phyloP scores from a whole-genome alignment of 805 yeast genomes.

The Wickerhamiella musiphila region DNA sequence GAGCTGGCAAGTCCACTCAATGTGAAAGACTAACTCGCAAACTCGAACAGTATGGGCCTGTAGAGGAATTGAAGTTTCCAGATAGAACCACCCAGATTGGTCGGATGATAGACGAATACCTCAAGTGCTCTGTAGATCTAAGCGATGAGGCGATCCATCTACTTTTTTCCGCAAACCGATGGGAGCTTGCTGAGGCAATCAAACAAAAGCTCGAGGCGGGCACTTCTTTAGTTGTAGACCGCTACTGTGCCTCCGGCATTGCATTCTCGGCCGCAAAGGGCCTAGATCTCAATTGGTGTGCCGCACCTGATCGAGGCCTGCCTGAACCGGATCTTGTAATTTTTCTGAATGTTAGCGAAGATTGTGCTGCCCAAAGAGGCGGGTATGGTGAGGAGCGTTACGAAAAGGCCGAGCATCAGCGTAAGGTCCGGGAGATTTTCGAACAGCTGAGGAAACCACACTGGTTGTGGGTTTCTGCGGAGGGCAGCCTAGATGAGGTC shows the following conservation, averaged over 20 bases:
- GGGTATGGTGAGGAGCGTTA: slow-evolving; percentile 94
- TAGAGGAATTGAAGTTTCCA: slow-evolving; percentile 60
- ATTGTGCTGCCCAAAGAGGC: slow-evolving; percentile 32
- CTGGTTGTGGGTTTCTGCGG: slow-evolving; percentile 42
- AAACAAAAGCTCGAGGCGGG: slow-evolving; percentile 33
- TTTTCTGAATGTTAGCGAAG: slow-evolving; percentile 46
- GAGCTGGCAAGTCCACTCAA: slow-evolving; percentile 92
- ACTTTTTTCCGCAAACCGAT: slow-evolving; percentile 79
- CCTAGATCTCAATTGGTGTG: slow-evolving; percentile 58
- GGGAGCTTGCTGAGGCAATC: slow-evolving; percentile 57
- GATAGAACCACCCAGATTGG: slow-evolving; percentile 78
- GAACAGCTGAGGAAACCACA: slow-evolving; percentile 18
- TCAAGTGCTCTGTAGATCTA: slow-evolving; percentile 32
- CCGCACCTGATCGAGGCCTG: slow-evolving; percentile 63
- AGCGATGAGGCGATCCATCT: slow-evolving; percentile 75
- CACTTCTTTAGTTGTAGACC: slow-evolving; percentile 48
- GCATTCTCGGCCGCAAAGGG: slow-evolving; percentile 86
- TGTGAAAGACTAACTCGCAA: slow-evolving; percentile 26
- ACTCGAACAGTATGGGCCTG: slow-evolving; percentile 20
- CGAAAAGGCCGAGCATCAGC: slow-evolving; percentile 59
- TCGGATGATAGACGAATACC: slow-evolving; percentile 51
- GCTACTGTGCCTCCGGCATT: slow-evolving; percentile 85
- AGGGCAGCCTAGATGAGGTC: slow-evolving; percentile 42
- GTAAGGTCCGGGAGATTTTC: slow-evolving; percentile 48
- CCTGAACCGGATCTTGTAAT: slow-evolving; percentile 74